Conservation (phyloP, 345 rosid species). For the Kandelia obovata region DNA sequence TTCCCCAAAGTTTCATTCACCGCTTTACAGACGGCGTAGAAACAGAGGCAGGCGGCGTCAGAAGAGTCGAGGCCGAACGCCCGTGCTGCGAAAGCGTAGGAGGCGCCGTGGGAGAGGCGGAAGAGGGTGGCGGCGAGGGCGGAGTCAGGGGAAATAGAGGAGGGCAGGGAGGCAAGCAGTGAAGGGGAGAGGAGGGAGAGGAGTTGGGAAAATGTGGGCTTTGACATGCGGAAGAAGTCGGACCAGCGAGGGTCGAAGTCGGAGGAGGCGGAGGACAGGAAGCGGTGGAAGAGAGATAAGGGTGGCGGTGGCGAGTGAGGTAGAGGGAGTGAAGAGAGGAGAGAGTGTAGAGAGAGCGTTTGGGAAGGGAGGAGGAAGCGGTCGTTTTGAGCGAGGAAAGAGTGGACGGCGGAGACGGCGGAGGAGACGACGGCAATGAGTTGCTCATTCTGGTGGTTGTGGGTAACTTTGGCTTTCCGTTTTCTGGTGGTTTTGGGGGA, state of each 20-base stretch:
- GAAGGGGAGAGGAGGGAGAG: constrained; percentile 41
- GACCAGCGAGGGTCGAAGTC: constrained; percentile 55
- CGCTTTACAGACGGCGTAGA: constrained; percentile 56
- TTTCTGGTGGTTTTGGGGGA: constrained; percentile 6
- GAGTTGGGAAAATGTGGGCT: constrained; percentile 44
- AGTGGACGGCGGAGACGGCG: constrained; percentile 39
- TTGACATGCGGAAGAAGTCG: constrained; percentile 55
- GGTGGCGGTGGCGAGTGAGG: constrained; percentile 18
- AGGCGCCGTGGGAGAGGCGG: constrained; percentile 70
- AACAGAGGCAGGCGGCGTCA: constrained; percentile 51
- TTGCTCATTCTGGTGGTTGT: constrained; percentile 4
- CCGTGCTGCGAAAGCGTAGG: constrained; percentile 43
- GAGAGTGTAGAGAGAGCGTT: constrained; percentile 34
- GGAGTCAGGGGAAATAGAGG: constrained; percentile 34
- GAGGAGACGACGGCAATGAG: constrained; percentile 40
- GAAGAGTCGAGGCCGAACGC: constrained; percentile 50
- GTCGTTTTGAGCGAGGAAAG: constrained; percentile 51
- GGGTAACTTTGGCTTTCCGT: constrained; percentile 15
- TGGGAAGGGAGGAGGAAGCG: constrained; percentile 45
- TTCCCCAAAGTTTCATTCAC: constrained; percentile 42
- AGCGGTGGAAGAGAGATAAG: constrained; percentile 45
- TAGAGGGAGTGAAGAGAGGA: constrained; percentile 31
- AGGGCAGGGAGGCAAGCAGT: constrained; percentile 35
- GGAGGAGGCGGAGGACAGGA: constrained; percentile 31
- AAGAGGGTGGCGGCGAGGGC: constrained; percentile 62